These are phyloP conservation scores for Mycena albidolilacea DNA, from an alignment of 768 basidiomycete genomes.

Conservation along the genomic window DNA sequence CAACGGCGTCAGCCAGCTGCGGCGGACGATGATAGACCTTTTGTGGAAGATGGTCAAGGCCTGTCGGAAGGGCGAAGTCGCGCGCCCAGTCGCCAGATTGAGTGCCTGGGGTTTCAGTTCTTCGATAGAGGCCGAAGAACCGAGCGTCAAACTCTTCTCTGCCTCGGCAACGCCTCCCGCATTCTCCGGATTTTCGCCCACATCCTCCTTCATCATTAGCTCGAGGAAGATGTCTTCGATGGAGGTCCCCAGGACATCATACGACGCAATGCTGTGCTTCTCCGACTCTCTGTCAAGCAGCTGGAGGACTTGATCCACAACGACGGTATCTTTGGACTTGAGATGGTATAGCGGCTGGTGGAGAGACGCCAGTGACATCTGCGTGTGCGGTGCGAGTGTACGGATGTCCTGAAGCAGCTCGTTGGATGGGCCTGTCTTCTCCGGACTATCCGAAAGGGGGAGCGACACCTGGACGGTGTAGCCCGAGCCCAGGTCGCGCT, in stretches of 20 bases:
- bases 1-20: constrained; percentile 78
- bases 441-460: constrained; percentile 41
- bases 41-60: constrained; percentile 84
- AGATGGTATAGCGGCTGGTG: constrained; percentile 68
- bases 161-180: constrained; percentile 20
- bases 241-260: constrained; percentile 79
- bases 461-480: constrained; percentile 76
- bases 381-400: constrained; percentile 60
- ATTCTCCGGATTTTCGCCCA: constrained; percentile 26
- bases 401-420: constrained; percentile 61
- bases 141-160: constrained; percentile 29
- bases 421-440: constrained; percentile 45
- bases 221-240: constrained; percentile 88
- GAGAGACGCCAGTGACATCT: constrained; percentile 59
- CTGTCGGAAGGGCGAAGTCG: constrained; percentile 72
- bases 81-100: constrained; percentile 65
- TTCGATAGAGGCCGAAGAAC: constrained; percentile 38
- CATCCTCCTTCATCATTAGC: constrained; percentile 69
- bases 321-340: constrained; percentile 68
- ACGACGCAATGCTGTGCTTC: constrained; percentile 60
- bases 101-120: constrained; percentile 46
- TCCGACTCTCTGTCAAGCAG: constrained; percentile 63
- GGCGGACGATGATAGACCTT: constrained; percentile 71
- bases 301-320: constrained; percentile 70
- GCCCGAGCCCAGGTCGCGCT: constrained; percentile 79